Evolutionary conservation across 495 filamentous ascomycete genomes (phyloP).

Genomic region (Sordaria brevicollis): DNA sequence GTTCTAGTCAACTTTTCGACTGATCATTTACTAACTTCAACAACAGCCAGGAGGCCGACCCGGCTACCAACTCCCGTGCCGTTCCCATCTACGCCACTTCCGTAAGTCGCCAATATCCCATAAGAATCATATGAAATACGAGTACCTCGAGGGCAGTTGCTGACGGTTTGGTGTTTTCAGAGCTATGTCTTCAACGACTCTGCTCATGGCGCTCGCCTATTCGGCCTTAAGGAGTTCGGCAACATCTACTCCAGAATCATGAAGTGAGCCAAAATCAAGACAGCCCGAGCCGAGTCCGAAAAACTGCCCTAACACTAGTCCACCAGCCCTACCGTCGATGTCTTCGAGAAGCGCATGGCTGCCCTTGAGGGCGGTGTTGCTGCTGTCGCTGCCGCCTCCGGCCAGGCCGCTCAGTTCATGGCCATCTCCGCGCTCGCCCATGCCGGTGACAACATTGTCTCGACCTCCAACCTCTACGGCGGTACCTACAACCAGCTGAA

Average conservation of each 20-base stretch:
- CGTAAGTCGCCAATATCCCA: constrained; percentile 34
- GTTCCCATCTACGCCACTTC: constrained; percentile 96
- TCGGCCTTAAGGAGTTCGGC: constrained; percentile 95
- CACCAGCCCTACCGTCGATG: constrained; percentile 84
- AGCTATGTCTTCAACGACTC: constrained; percentile 95
- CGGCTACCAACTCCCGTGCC: constrained; percentile 79
- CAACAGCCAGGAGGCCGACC: constrained; percentile 68
- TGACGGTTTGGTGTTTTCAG: constrained; percentile 27
- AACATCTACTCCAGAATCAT: constrained; percentile 98
- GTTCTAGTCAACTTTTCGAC: neutral
- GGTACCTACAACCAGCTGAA: constrained; percentile 99
- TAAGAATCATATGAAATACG: neutral
- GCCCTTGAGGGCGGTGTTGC: constrained; percentile 92
- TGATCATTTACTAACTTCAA: neutral
- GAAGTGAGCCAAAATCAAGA: constrained; percentile 47
- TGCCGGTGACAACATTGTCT: constrained; percentile 89
- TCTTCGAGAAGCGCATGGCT: constrained; percentile 94
- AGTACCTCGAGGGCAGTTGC: neutral
- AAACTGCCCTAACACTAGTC: neutral
- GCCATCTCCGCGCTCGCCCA: constrained; percentile 73
- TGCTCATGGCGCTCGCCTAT: constrained; percentile 89
- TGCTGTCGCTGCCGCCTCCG: constrained; percentile 80
- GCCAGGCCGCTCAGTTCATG: constrained; percentile 94
- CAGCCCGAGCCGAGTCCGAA: neutral
- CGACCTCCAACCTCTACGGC: constrained; percentile 87